Conservation (phyloP, 108 stramenopile genomes). For the Aurantiochytrium sp. region DNA sequence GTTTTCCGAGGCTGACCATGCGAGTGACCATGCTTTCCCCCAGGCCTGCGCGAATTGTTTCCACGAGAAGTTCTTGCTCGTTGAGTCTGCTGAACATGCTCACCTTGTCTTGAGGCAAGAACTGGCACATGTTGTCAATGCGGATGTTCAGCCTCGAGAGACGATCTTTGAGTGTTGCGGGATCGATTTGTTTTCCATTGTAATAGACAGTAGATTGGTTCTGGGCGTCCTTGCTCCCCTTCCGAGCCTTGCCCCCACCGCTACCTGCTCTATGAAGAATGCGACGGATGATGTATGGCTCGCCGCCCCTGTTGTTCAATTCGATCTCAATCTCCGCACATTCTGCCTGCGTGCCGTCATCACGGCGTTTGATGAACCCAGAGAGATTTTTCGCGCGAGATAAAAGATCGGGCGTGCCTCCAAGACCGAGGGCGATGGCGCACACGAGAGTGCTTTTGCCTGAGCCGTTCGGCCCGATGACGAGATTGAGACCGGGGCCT, state of each 20-base stretch:
- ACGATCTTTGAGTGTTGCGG: slow-evolving; percentile 53
- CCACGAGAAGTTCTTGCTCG: not conserved
- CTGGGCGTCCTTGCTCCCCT: not conserved
- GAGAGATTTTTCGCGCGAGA: slow-evolving; percentile 76
- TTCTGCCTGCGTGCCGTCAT: slow-evolving; percentile 28
- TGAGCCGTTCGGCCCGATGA: slow-evolving; percentile 86
- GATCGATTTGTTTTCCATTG: slow-evolving; percentile 35
- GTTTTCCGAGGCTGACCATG: not conserved
- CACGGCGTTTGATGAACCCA: slow-evolving; percentile 67
- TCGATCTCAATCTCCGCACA: slow-evolving; percentile 73
- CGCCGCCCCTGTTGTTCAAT: not conserved
- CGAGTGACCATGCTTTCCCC: not conserved
- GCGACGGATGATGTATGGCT: too few species aligned
- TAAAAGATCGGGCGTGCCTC: slow-evolving; percentile 67
- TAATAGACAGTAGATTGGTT: slow-evolving; percentile 42
- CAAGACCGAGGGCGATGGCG: slow-evolving; percentile 86
- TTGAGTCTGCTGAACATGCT: slow-evolving; percentile 76
- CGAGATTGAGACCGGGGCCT: slow-evolving; percentile 72
- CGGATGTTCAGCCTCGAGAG: slow-evolving; percentile 57
- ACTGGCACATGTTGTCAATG: slow-evolving; percentile 88
- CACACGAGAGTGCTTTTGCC: slow-evolving; percentile 88
- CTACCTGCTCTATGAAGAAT: too few species aligned
- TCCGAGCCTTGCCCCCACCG: too few species aligned
- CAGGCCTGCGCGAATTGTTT: not conserved
- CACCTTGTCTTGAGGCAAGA: slow-evolving; percentile 89